A percentile compares a stretch with the other conserved stretches of the same genome.
phyloP scores from a whole-genome alignment of 2,329 filamentous ascomycete genomes.

The Colletotrichum falcatum region DNA sequence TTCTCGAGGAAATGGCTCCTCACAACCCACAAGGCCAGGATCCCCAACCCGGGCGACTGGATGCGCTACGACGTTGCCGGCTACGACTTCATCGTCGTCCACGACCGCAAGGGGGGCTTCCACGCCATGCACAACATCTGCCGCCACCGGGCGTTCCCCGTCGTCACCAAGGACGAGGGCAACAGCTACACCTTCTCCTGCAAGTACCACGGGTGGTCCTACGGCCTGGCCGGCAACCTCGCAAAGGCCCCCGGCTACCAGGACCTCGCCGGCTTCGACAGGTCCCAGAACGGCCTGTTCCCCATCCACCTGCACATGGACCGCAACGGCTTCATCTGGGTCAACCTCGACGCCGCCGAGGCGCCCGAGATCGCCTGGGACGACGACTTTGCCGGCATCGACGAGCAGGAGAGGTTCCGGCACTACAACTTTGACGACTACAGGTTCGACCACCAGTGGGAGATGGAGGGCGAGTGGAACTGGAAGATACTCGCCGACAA shows the following conservation, averaged over 20 bases:
- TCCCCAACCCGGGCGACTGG: constrained; percentile 67
- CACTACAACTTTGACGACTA: constrained; percentile 65
- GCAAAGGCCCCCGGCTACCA: constrained; percentile 72
- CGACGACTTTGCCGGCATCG: constrained; percentile 62
- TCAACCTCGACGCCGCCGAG: constrained; percentile 64
- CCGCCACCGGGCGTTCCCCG: constrained; percentile 70
- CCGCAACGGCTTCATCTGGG: constrained; percentile 67
- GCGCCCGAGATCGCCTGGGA: constrained; percentile 61
- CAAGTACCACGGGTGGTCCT: constrained; percentile 74
- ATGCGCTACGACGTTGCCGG: constrained; percentile 66
- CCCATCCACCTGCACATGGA: constrained; percentile 67
- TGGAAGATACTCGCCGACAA: constrained; percentile 73
- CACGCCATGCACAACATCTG: constrained; percentile 74
- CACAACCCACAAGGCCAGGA: constrained; percentile 63
- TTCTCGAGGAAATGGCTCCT: constrained; percentile 69
- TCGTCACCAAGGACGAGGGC: constrained; percentile 64
- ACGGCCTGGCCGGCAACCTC: constrained; percentile 67
- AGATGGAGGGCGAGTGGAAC: constrained; percentile 68
- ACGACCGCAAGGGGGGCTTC: constrained; percentile 63
- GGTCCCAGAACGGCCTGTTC: constrained; percentile 66
- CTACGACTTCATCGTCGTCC: constrained; percentile 66
- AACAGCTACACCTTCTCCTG: constrained; percentile 66
- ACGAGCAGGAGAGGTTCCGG: constrained; percentile 58
- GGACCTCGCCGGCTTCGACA: constrained; percentile 67
- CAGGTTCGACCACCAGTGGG: constrained; percentile 67